These are phyloP conservation scores for Solanum chilense DNA, from an alignment of 257 asterid species.

Conservation along the genomic window DNA sequence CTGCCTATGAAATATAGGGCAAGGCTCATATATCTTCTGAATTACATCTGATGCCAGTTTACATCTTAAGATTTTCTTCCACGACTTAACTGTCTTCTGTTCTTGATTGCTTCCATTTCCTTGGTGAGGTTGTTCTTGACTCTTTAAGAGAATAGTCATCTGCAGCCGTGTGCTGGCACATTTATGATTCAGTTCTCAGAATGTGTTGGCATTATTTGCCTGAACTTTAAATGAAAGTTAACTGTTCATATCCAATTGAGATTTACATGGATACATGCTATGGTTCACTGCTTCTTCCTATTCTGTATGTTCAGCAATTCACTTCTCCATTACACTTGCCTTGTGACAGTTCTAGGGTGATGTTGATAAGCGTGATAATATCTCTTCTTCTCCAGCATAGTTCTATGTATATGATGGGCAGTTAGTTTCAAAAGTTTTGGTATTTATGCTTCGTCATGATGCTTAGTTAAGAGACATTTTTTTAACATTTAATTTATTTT, in stretches of 20 bases:
- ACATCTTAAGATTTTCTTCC: not conserved
- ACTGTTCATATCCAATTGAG: not conserved
- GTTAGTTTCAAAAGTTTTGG: not conserved
- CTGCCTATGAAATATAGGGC: not conserved
- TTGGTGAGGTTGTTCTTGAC: not conserved
- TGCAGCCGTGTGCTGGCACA: not conserved
- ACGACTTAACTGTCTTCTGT: not conserved
- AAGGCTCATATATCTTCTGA: not conserved
- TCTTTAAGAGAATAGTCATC: not conserved
- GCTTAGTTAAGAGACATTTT: not conserved
- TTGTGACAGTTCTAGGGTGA: not conserved
- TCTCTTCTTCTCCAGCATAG: not conserved
- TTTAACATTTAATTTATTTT: too few relatives aligned
- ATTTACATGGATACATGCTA: not conserved
- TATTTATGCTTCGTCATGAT: not conserved
- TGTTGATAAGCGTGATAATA: not conserved
- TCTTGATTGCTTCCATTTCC: not conserved
- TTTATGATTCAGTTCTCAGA: not conserved
- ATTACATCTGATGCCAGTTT: not conserved
- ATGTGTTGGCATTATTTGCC: not conserved
- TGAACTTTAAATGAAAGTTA: not conserved
- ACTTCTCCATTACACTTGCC: not conserved
- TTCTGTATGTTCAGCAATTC: not conserved
- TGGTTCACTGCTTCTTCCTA: not conserved
- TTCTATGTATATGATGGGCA: not conserved